These are phyloP conservation scores for Neospora caninum DNA, from an alignment of 169 alveolate genomes.

Conservation along the genomic window DNA sequence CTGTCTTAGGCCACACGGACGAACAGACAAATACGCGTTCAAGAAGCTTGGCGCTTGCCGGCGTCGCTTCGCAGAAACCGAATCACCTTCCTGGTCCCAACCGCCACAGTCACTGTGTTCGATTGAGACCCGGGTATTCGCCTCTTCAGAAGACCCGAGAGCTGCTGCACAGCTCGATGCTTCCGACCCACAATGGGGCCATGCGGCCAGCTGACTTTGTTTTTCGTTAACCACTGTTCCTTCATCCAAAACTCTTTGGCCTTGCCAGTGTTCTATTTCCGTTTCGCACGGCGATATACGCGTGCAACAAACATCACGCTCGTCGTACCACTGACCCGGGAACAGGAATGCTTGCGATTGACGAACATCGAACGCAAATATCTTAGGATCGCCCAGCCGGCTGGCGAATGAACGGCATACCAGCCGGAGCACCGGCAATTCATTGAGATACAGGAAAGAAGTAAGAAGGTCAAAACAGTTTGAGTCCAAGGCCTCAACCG, in stretches of 20 bases:
- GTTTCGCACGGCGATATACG: no score
- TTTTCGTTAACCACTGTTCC: background rate
- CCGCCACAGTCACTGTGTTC: no score
- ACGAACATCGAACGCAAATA: background rate
- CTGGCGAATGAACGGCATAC: background rate
- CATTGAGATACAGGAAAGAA: conserved; percentile 5
- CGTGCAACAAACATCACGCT: background rate
- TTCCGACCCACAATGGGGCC: background rate
- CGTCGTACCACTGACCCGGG: background rate
- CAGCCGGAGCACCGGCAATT: background rate
- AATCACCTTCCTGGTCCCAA: no score
- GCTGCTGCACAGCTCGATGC: background rate
- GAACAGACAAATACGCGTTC: background rate
- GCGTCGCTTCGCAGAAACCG: no score
- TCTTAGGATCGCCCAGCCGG: background rate
- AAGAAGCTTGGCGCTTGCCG: background rate
- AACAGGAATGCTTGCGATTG: background rate
- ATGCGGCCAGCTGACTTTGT: background rate
- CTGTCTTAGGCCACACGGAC: background rate
- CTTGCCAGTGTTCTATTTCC: no score
- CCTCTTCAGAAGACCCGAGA: background rate
- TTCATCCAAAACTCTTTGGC: no score
- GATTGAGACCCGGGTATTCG: background rate
- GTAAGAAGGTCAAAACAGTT: background rate
- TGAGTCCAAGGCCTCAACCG: background rate